A percentile compares a stretch with the other conserved stretches of the same genome.
Conservation (phyloP, 2,329 filamentous ascomycete species). For the Reticulascus tulasneorum region DNA sequence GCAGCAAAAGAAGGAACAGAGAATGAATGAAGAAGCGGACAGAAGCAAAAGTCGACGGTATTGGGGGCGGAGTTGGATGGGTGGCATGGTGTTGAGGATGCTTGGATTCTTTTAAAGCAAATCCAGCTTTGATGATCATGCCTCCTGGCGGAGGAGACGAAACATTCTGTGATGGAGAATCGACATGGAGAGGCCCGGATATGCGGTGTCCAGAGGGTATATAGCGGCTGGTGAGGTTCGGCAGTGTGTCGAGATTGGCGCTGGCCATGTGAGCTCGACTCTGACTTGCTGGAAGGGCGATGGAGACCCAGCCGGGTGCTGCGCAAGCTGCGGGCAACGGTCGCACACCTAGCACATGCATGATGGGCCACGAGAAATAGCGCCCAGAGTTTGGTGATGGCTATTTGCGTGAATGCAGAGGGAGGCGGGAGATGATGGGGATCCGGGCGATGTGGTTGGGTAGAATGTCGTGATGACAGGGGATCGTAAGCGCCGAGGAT, state of each 20-base stretch:
- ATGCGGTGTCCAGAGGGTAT: conserved; percentile 48
- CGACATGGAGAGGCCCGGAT: conserved; percentile 37
- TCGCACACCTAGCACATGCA: conserved; percentile 35
- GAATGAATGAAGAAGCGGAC: conserved; percentile 15
- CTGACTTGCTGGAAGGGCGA: conserved; percentile 34
- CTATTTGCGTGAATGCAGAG: conserved; percentile 19
- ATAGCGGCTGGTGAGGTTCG: conserved; percentile 53
- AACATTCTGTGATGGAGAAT: conserved; percentile 48
- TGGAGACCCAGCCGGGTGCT: conserved; percentile 19
- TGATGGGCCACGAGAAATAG: conserved; percentile 33
- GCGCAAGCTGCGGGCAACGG: conserved; percentile 23
- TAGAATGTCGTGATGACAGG: conserved; percentile 23
- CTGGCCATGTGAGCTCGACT: conserved; percentile 34
- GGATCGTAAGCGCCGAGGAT: conserved; percentile 34
- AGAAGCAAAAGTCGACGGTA: conserved; percentile 22
- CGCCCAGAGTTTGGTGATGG: conserved; percentile 28
- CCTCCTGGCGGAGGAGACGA: conserved; percentile 45
- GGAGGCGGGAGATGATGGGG: conserved; percentile 18
- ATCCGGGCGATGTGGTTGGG: conserved; percentile 36
- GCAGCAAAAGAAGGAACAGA: conserved; percentile 21
- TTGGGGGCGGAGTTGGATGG: conserved; percentile 22
- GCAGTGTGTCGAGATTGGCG: conserved; percentile 39
- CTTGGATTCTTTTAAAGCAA: conserved; percentile 21
- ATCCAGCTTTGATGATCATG: conserved; percentile 26
- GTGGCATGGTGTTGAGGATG: conserved; percentile 37